Evolutionary conservation across 352 stramenopile genomes (phyloP).

Genomic region (Pythium folliculosum): DNA sequence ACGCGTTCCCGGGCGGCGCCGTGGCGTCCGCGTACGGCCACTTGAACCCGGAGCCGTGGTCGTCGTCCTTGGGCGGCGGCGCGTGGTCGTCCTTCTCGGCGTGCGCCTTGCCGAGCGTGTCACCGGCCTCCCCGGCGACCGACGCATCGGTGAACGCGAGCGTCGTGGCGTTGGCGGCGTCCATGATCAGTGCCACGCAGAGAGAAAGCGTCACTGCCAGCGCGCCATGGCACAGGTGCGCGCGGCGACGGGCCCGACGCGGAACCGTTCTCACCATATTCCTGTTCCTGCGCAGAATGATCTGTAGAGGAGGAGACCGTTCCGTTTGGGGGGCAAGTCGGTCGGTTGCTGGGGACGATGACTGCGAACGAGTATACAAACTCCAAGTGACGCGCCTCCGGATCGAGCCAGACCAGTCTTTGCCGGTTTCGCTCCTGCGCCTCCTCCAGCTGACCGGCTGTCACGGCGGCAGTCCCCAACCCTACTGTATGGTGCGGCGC

Average conservation of each 20-base stretch:
- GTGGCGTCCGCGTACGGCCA: constrained; percentile 6
- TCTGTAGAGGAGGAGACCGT: not conserved
- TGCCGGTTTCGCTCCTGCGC: not conserved
- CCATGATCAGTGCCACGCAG: not conserved
- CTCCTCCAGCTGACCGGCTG: not conserved
- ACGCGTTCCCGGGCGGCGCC: not conserved
- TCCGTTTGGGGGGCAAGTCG: not conserved
- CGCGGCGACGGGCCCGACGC: not conserved
- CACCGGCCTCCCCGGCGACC: not conserved
- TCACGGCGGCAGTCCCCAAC: not conserved
- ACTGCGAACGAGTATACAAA: not conserved
- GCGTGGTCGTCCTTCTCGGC: not conserved
- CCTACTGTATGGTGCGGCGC: not conserved
- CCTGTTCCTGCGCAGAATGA: not conserved
- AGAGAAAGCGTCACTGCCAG: not conserved
- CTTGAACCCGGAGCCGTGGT: not conserved
- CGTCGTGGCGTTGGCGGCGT: not conserved
- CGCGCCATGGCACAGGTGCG: not conserved
- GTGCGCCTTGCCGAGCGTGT: not conserved
- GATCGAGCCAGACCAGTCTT: not conserved
- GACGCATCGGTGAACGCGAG: not conserved
- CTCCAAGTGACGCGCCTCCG: not conserved
- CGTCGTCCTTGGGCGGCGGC: not conserved
- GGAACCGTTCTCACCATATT: not conserved
- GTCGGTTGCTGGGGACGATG: not conserved